Evolutionary conservation across 176 grass and related monocot species (phyloP).

Genomic region (Phyllostachys edulis): DNA sequence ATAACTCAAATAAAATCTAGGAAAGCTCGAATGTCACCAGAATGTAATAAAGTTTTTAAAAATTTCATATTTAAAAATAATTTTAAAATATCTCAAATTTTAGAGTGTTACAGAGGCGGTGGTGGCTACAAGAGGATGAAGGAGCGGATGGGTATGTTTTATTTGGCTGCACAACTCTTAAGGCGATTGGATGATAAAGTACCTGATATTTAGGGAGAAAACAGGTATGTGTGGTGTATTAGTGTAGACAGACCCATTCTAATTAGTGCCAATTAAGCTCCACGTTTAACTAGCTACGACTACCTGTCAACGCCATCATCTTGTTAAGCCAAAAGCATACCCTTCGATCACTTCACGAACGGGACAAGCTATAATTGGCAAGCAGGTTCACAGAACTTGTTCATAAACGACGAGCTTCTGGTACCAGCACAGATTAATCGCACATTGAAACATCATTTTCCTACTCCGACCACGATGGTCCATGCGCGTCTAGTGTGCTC

Average conservation of each 20-base stretch:
- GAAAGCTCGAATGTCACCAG: too few relatives aligned
- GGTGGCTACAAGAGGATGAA: too few relatives aligned
- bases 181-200: too few relatives aligned
- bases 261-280: background rate
- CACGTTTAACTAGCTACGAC: background rate
- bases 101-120: too few relatives aligned
- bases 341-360: background rate
- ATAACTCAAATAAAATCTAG: too few relatives aligned
- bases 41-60: too few relatives aligned
- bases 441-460: slow-evolving; percentile 20
- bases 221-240: too few relatives aligned
- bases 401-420: background rate
- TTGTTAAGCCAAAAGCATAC: background rate
- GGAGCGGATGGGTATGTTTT: too few relatives aligned
- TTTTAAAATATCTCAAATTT: too few relatives aligned
- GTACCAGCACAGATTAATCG: slow-evolving; percentile 2
- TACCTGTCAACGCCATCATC: background rate
- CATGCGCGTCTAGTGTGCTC: background rate
- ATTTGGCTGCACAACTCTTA: too few relatives aligned
- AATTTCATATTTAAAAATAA: too few relatives aligned
- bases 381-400: background rate
- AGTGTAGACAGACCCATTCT: background rate
- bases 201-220: too few relatives aligned
- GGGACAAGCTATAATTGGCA: background rate
- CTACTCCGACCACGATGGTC: slow-evolving; percentile 29